A percentile compares a stretch with the other conserved stretches of the same genome.
Conservation (phyloP, 2,329 filamentous ascomycete genomes). For the Cladosporium phlei region DNA sequence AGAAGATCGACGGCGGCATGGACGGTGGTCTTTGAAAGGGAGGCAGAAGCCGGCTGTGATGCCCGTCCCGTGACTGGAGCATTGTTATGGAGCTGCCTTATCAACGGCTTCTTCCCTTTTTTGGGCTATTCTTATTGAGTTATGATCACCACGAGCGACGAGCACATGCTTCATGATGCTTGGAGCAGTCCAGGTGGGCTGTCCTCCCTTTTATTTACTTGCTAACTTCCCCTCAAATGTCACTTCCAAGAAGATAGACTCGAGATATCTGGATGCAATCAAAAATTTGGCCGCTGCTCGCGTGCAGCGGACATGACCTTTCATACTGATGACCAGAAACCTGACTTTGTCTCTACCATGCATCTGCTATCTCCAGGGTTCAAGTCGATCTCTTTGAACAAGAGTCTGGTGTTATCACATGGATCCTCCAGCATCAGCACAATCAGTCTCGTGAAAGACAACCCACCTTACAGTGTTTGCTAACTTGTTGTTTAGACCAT, state of each 20-base stretch:
- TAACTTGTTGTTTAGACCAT: too few species aligned
- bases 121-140: background rate
- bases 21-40: background rate
- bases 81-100: background rate
- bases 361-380: too few species aligned
- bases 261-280: too few species aligned
- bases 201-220: background rate
- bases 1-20: slow-evolving; percentile 41
- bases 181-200: background rate
- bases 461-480: too few species aligned
- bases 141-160: background rate
- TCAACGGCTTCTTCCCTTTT: background rate
- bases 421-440: too few species aligned
- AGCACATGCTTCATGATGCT: background rate
- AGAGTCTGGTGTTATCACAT: too few species aligned
- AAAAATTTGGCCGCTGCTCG: too few species aligned
- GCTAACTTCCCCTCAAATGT: background rate
- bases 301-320: too few species aligned
- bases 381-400: too few species aligned
- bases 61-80: background rate
- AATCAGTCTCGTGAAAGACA: too few species aligned
- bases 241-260: slow-evolving; percentile 4
- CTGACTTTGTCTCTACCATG: too few species aligned
- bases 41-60: slow-evolving; percentile 2
- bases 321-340: too few species aligned